Base-by-base conservation (phyloP, 352 stramenopile species). In the Phytophthora lateralis region DNA sequence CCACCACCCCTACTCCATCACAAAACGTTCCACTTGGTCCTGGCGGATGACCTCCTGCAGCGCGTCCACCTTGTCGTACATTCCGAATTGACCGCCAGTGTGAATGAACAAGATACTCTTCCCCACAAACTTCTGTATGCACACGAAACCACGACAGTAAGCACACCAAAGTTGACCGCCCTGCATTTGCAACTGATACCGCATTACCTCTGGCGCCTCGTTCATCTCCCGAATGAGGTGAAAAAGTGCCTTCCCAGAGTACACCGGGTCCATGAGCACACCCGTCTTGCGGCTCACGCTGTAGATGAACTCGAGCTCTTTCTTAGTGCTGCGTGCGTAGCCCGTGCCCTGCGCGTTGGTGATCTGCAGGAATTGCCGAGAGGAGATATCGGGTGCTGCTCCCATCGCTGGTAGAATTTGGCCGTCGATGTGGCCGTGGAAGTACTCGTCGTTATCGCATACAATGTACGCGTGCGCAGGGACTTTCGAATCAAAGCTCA, bases 101-200 rank as follows among this genome's bases (percentile, higher is more conserved):
- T 98, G 92, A 51, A 96, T 83, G 63, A 98, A 98, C 7, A 98
- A 55, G 55, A 97, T 92, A 24, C 65, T 85, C 44, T 88, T 91
- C 17, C 87, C 87, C 30, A 70, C 72, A 41, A 95, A 95, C 81
- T 91, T 95, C 76, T 91, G 49, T 29, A 60, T 20, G 26, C 12
- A 60, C 27, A 61, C 10, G 39, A 48, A 30, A 17, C 8, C 5
- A 58, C 3, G 39, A 48, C 11, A 24, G 15, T 57, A 49, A 63
- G 3, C 38, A 11, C 14, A 58, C 24, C 4, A 20, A 42, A 37
- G 11, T 37, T 15, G 2, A 46, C 41, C 41, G 5, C 10, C 14
- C 42, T 27, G 18, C 4, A 3, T 7, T 45, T 24, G 18, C 18
- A 45, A 4, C 4, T 15, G 14, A 5, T 45, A n/a, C 51, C n/a